Base-by-base conservation (phyloP, 208 protist species). In the Angomonas ambiguus region DNA sequence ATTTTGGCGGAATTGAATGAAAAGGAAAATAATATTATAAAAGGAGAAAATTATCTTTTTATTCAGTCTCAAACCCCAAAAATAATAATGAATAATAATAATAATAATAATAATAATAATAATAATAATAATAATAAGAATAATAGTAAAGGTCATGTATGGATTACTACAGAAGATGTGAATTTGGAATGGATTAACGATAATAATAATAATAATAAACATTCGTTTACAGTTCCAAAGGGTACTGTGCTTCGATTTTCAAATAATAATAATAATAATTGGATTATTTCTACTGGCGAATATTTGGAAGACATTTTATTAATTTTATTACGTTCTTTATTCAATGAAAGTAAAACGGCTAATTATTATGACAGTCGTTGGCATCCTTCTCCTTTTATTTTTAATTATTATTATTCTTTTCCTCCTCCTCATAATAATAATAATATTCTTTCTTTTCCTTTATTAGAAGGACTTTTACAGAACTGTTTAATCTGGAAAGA, bases 91-190 rank as follows among this genome's bases (percentile, higher is more conserved):
- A 45, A 45, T 45, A 45, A 45, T 45, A 45, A 45, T 45, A 16
- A 45, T n/a, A 45, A 45, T 45, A n/a, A 45, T 45, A n/a, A n/a
- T 45, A n/a, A 45, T 45, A 45, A 45, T 45, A 45, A 45, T 45
- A 45, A 45, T 45, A n/a, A n/a, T 45, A 45, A 45, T 16, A 16
- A 45, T n/a, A 45, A 45, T 45, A 45, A 45, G 8, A 45, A 45
- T 45, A 45, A 45, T 45, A 45, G 16, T 45, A 45, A 45, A 16
- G 38, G 38, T n/a, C 8, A 16, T 45, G 38, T 45, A n/a, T 45
- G n/a, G n/a, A n/a, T n/a, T n/a, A n/a, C n/a, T n/a, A n/a, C n/a
- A n/a, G n/a, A n/a, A n/a, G n/a, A n/a, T n/a, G n/a, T n/a, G n/a
- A n/a, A n/a, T n/a, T n/a, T n/a, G n/a, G n/a, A n/a, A n/a, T n/a